These are phyloP conservation scores for Diaporthe sp. DNA, from an alignment of 2,329 filamentous ascomycete species.

Conservation along the genomic window DNA sequence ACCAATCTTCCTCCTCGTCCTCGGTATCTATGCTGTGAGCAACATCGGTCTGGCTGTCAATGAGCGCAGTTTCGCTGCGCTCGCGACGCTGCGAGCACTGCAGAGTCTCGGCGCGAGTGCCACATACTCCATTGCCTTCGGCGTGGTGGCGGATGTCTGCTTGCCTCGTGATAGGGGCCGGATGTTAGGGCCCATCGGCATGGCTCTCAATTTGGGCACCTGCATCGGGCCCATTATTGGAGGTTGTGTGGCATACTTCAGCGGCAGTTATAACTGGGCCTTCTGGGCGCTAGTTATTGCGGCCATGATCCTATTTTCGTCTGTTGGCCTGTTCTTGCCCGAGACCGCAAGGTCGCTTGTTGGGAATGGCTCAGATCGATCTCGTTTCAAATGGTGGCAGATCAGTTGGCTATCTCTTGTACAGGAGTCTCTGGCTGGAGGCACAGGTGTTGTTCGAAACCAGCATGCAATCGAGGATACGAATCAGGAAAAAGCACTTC, in stretches of 20 bases:
- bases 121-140: constrained; percentile 75
- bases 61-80: constrained; percentile 62
- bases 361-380: constrained; percentile 68
- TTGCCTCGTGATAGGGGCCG: constrained; percentile 74
- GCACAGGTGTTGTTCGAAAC: constrained; percentile 65
- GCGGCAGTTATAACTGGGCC: constrained; percentile 69
- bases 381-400: constrained; percentile 60
- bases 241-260: constrained; percentile 37
- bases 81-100: constrained; percentile 68
- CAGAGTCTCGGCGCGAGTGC: constrained; percentile 73
- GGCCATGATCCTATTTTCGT: constrained; percentile 53
- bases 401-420: constrained; percentile 61
- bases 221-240: constrained; percentile 39
- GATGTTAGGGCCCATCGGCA: constrained; percentile 74
- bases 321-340: constrained; percentile 66
- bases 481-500: not conserved
- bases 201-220: constrained; percentile 62
- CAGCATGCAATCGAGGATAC: constrained; percentile 52
- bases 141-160: constrained; percentile 76
- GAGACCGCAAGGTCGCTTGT: constrained; percentile 67
- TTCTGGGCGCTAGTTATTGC: constrained; percentile 74
- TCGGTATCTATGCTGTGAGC: constrained; percentile 65
- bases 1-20: constrained; percentile 68
- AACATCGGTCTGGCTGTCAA: constrained; percentile 68
- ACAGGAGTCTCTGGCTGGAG: constrained; percentile 50